Conservation (phyloP, 176 grass and related monocot genomes). For the barley (Hordeum vulgare) region MorexV3_pseudomolecules_assembly NC_058524.1:67294096-67294595, state of each 20-base stretch:
- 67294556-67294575: slow-evolving; percentile 38
- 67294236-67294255: neutral
- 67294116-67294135: too few relatives aligned
- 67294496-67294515: neutral
- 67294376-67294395: slow-evolving; percentile 75
- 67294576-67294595: slow-evolving; percentile 14
- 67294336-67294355: slow-evolving; percentile 98
- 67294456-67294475: neutral
- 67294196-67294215: neutral
- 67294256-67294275: neutral
- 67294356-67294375: slow-evolving; percentile 80
- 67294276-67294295: neutral
- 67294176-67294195: too few relatives aligned
- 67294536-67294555: neutral
- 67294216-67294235: neutral
- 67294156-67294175: too few relatives aligned
- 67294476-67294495: neutral
- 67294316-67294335: slow-evolving; percentile 95
- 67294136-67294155: too few relatives aligned
- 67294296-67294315: slow-evolving; percentile 19
- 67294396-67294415: slow-evolving; percentile 84
- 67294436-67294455: slow-evolving; percentile 66
- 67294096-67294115: too few relatives aligned
- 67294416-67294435: slow-evolving; percentile 60
- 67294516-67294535: too few relatives aligned